phyloP scores from a whole-genome alignment of 2,329 filamentous ascomycete genomes.

The Zasmidium citrigriseum region DNA sequence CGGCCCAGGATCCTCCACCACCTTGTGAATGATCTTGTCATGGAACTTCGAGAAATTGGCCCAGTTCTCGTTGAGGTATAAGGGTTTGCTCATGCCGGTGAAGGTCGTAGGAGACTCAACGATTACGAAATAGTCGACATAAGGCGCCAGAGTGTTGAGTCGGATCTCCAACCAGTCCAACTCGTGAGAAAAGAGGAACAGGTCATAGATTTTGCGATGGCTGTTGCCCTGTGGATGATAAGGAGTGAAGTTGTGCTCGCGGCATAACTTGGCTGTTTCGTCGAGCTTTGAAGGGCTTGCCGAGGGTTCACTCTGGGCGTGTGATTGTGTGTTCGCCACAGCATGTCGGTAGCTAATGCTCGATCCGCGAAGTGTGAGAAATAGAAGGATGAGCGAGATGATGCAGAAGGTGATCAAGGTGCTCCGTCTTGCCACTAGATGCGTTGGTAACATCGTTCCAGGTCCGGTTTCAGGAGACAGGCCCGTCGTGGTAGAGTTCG shows the following conservation, averaged over 20 bases:
- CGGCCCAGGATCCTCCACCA: conserved; percentile 47
- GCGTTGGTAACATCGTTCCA: neutral
- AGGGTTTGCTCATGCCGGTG: conserved; percentile 57
- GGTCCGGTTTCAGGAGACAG: neutral
- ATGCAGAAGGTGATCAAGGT: neutral
- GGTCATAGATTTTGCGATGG: conserved; percentile 49
- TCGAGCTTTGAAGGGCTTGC: neutral
- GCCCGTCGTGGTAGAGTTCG: neutral
- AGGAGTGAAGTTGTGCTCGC: neutral
- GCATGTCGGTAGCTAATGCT: neutral
- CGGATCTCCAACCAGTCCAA: conserved; percentile 68
- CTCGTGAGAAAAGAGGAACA: conserved; percentile 64
- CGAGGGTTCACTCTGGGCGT: neutral
- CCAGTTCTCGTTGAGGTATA: conserved; percentile 57
- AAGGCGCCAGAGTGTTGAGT: conserved; percentile 57
- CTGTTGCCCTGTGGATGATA: neutral
- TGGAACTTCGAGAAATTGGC: conserved; percentile 54
- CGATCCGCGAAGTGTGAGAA: neutral
- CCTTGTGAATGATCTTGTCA: conserved; percentile 63
- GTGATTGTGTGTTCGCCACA: neutral
- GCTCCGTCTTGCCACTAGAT: neutral
- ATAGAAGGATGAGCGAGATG: neutral
- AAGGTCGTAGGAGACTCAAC: conserved; percentile 62
- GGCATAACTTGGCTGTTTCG: neutral
- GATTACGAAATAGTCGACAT: conserved; percentile 67